Conservation (phyloP, 805 yeast genomes). For the Grigorovia yakushimaensis region DNA sequence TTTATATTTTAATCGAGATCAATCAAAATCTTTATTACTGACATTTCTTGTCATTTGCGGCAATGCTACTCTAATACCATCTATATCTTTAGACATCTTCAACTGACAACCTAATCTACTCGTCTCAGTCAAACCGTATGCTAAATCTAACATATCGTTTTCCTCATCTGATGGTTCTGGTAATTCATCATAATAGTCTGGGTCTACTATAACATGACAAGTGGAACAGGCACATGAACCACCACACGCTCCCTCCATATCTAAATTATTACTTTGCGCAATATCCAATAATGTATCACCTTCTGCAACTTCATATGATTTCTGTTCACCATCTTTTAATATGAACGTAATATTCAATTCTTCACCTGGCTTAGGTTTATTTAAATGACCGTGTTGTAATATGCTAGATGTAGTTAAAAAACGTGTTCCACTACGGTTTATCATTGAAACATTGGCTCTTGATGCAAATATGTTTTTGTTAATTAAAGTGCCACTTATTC, state of each 20-base stretch:
- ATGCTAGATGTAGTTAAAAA: slow-evolving; percentile 19
- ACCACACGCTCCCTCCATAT: slow-evolving; percentile 98
- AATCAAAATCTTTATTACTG: slow-evolving; percentile 61
- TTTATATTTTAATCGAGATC: not conserved
- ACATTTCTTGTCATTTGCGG: slow-evolving; percentile 97
- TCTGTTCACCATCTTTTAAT: slow-evolving; percentile 81
- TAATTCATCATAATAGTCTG: slow-evolving; percentile 80
- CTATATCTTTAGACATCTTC: slow-evolving; percentile 77
- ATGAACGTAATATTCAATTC: slow-evolving; percentile 81
- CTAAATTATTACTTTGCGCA: slow-evolving; percentile 87
- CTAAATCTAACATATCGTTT: slow-evolving; percentile 95
- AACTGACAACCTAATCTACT: slow-evolving; percentile 94
- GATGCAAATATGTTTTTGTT: not conserved
- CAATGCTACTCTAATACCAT: slow-evolving; percentile 87
- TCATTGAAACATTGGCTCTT: not conserved
- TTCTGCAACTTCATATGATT: slow-evolving; percentile 74
- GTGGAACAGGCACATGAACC: slow-evolving; percentile 99
- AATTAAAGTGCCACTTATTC: not conserved
- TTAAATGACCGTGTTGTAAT: slow-evolving; percentile 68
- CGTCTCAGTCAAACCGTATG: slow-evolving; percentile 94
- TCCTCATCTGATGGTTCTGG: slow-evolving; percentile 98
- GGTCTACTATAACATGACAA: slow-evolving; percentile 93
- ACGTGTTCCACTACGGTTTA: not conserved
- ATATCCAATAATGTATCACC: slow-evolving; percentile 89
- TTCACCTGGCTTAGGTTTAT: slow-evolving; percentile 88